Conservation (phyloP, 75 land plant species). For the Cryptomeria japonica region DNA sequence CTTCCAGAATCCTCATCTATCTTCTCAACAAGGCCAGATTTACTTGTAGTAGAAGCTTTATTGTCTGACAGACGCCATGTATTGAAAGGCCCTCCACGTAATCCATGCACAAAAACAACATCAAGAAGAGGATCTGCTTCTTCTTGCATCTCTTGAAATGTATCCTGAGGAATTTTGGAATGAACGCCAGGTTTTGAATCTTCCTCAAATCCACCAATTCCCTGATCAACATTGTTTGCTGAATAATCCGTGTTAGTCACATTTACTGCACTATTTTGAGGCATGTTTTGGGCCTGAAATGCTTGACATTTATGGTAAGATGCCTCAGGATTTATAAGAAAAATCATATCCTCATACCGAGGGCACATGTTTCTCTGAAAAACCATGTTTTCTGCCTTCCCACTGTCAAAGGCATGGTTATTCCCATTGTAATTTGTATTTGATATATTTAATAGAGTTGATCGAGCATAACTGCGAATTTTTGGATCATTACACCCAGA, state of each 20-base stretch:
- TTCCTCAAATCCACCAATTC: conserved; percentile 10
- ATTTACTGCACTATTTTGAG: background rate
- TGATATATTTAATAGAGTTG: conserved; percentile 63
- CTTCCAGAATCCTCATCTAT: conserved; percentile 93
- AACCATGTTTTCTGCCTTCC: conserved; percentile 3
- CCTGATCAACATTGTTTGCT: conserved; percentile 10
- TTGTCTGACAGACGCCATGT: conserved; percentile 94
- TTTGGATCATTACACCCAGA: conserved; percentile 77
- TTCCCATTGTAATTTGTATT: conserved; percentile 5
- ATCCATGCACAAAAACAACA: conserved; percentile 95
- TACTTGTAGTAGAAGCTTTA: conserved; percentile 73
- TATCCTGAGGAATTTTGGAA: background rate
- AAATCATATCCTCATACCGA: conserved; percentile 78
- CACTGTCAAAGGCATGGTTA: background rate
- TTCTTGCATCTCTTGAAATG: conserved; percentile 11
- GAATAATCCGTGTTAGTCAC: background rate
- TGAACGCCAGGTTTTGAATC: conserved; percentile 10
- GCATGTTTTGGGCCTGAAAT: background rate
- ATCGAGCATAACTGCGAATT: conserved; percentile 82
- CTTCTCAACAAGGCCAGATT: conserved; percentile 86
- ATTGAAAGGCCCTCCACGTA: conserved; percentile 95
- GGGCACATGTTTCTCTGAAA: conserved; percentile 33
- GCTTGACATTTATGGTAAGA: conserved; percentile 58
- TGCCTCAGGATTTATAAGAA: conserved; percentile 77
- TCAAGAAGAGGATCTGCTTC: conserved; percentile 45